Evolutionary conservation across 331 rosid genomes (phyloP).

Genomic region (Quercus tomentella): DNA sequence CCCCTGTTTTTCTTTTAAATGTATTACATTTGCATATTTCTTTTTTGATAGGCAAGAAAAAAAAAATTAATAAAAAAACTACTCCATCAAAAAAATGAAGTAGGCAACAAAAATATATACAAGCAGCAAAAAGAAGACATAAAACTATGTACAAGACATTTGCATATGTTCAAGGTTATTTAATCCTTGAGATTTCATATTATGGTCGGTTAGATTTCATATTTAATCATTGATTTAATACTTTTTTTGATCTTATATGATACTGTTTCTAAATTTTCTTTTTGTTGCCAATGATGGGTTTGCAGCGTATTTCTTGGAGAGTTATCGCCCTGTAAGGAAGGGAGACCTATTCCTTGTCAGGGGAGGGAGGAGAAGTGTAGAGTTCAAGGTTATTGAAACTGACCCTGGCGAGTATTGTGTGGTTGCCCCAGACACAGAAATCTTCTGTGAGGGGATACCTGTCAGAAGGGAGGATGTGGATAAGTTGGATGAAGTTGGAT

Average conservation of each 20-base stretch:
- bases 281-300: background rate
- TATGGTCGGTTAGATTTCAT: background rate
- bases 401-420: conserved; percentile 65
- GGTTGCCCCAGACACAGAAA: conserved; percentile 68
- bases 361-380: conserved; percentile 72
- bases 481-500: conserved; percentile 68
- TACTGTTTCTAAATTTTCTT: background rate
- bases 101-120: too few relatives aligned
- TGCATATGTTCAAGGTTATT: too few relatives aligned
- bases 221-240: background rate
- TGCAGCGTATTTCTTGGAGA: conserved; percentile 68
- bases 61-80: too few relatives aligned
- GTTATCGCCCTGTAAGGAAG: conserved; percentile 67
- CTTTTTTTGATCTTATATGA: background rate
- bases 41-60: too few relatives aligned
- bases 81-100: too few relatives aligned
- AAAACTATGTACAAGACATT: too few relatives aligned
- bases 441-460: conserved; percentile 67
- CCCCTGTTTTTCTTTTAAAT: background rate
- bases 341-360: conserved; percentile 71
- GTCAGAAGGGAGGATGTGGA: conserved; percentile 69
- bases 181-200: too few relatives aligned
- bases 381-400: conserved; percentile 72
- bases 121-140: too few relatives aligned
- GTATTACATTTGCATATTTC: background rate